A percentile compares a stretch with the other conserved stretches of the same genome.
Evolutionary conservation across 208 protist species (phyloP).

Genomic region (Crithidia expoeki): DNA sequence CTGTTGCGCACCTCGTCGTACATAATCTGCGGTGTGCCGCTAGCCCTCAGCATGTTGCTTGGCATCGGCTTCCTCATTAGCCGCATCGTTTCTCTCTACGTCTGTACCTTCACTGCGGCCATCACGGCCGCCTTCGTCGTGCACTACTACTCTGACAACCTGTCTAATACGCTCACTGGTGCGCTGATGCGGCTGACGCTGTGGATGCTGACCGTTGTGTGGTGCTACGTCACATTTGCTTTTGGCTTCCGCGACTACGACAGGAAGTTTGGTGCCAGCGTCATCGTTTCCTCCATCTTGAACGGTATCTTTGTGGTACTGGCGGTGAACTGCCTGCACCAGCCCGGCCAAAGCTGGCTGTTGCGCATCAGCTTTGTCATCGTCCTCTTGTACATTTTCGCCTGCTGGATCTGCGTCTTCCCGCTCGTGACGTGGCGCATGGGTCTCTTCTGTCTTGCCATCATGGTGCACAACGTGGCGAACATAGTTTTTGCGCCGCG

Average conservation of each 20-base stretch:
- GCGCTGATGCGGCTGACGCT: slow-evolving; percentile 51
- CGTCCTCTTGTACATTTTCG: slow-evolving; percentile 52
- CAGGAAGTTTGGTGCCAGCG: slow-evolving; percentile 36
- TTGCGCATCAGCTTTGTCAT: slow-evolving; percentile 47
- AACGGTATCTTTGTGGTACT: slow-evolving; percentile 44
- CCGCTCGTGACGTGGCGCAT: slow-evolving; percentile 48
- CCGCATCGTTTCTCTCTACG: slow-evolving; percentile 50
- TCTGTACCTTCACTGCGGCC: slow-evolving; percentile 33
- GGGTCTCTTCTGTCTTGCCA: slow-evolving; percentile 63
- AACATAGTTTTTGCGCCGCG: slow-evolving; percentile 48
- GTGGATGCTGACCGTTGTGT: slow-evolving; percentile 59
- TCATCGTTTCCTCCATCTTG: slow-evolving; percentile 44
- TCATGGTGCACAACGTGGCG: slow-evolving; percentile 67
- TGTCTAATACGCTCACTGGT: slow-evolving; percentile 46
- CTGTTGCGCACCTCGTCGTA: slow-evolving; percentile 51
- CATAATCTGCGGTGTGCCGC: slow-evolving; percentile 57
- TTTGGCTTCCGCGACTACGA: slow-evolving; percentile 56
- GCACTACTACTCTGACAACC: slow-evolving; percentile 60
- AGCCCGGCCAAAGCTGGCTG: slow-evolving; percentile 32
- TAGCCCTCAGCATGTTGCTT: slow-evolving; percentile 60
- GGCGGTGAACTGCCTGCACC: slow-evolving; percentile 44
- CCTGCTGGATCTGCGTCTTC: slow-evolving; percentile 61
- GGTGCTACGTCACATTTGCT: slow-evolving; percentile 61
- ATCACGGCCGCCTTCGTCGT: slow-evolving; percentile 53
- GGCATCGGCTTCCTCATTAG: slow-evolving; percentile 77